Base-by-base conservation (phyloP, 176 grass and related monocot species). In the Themeda triandra region DNA sequence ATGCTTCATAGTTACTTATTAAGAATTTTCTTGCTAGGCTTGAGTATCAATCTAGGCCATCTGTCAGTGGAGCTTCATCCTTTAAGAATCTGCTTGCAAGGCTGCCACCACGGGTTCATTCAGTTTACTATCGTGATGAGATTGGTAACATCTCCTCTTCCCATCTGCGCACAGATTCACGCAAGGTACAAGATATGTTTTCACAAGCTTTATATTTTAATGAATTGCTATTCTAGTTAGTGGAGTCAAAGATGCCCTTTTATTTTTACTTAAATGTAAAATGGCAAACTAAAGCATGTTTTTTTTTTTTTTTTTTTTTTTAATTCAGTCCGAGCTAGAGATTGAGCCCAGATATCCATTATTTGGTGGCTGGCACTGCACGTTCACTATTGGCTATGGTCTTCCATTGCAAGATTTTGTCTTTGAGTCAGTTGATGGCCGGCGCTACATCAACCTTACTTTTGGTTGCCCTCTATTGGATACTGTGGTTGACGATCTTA, bases 81-180 rank as follows among this genome's bases (percentile, higher is more conserved):
- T 98, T 98, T 80, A 98, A 81, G 77, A 91, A 89, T 81, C 83
- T 98, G 69, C 88, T 93, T 74, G 93, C 84, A 80, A 90, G 87
- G 79, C 79, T 98, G 77, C 96, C 96, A 46, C 87, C 93, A 85
- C 89, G 91, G 60, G 89, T 94, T 77, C 89, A 94, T 89, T 98
- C 96, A 31, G 92, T 95, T 75, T 98, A 95, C 64, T 98, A 95
- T 87, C 94, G 96, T 80, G 96, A 98, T 87, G 96, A 98, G 87
- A 98, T 98, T 49, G 96, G 96, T 53, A 98, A 98, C 73, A 98
- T 98, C 67, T 98, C 96, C 11, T 89, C 96, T 51, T 98, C 96
- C 83, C 89, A 95, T 85, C 71, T 98, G 40, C 94, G 96, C 76
- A 89, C 54, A 40, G 93, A 90, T 95, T 95, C 93, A 77, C 86